Evolutionary conservation across 176 grass and related monocot species (phyloP), one percentile per base, ranked within the genome.

Genomic region (Otatea glauca): DNA sequence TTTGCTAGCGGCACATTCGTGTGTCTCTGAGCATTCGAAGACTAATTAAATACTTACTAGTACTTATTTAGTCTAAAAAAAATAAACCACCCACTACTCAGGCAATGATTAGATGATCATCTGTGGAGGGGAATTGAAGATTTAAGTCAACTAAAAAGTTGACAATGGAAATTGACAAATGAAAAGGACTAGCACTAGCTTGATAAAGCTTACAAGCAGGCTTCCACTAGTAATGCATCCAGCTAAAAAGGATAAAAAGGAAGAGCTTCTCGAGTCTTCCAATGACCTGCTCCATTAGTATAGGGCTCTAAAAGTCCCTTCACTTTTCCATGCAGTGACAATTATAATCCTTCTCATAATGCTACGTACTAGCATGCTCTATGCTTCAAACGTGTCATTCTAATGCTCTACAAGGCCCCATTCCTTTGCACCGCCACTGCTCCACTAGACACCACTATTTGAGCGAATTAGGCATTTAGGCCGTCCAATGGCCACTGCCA

Each of bases 401-500:
- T 0, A 32, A 59, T 67, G 61, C 51, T 60, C 61, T 9, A 5
- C 3, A 62, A 25, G 65, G 41, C 21, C 62, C 62, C 82, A 85
- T 23, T 51, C 41, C 51, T 27, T 32, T 70, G 23, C 70, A 44
- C 51, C 60, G 32, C 21, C 61, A 41, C 12, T 72, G 76, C 51
- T 68, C 81, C 75, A 89, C 70, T 76, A 34, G 0, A 20, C 5
- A 13, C 23, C 70, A 81, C 61, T 65, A 68, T 25, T 49, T 21
- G 45, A 35, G 20, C 35, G 18, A 74, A 81, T 75, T 75, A 51
- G 47, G 87, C 41, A 74, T 76, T 75, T 75, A 51, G 47, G 87
- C 41, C 62, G 41, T 85, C 69, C 82, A 85, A 56, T 81, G 65
- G 23, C 34, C 70, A 81, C 3, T 43, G 42, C 83, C 83, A 90